phyloP scores from a whole-genome alignment of 805 yeast species.

The Ogataea trehaloabstinens region DNA sequence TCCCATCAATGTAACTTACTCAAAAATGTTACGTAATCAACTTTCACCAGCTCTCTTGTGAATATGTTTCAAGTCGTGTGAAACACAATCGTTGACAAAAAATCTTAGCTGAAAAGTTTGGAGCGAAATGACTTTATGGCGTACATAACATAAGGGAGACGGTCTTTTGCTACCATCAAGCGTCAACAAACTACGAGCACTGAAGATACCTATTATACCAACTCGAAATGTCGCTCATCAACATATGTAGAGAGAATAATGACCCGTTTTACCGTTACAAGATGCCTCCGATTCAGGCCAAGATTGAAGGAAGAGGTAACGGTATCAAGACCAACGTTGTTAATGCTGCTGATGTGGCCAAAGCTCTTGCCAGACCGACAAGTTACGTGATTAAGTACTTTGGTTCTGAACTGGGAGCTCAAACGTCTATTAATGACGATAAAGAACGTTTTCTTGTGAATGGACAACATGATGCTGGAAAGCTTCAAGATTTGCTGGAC shows the following conservation, averaged over 20 bases:
- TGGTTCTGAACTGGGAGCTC: constrained; percentile 97
- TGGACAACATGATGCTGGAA: constrained; percentile 88
- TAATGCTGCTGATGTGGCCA: constrained; percentile 88
- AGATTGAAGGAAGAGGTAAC: constrained; percentile 98
- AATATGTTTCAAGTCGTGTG: too few species aligned
- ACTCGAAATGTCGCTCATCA: constrained; percentile 72
- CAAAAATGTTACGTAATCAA: too few species aligned
- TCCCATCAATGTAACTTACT: too few species aligned
- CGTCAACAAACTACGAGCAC: too few species aligned
- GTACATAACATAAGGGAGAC: too few species aligned
- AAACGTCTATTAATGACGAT: constrained; percentile 75
- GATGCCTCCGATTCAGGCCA: constrained; percentile 97
- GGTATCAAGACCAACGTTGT: constrained; percentile 96
- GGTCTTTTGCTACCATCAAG: too few species aligned
- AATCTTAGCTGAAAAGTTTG: too few species aligned
- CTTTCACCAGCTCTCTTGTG: too few species aligned
- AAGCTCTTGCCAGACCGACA: constrained; percentile 92
- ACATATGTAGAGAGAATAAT: constrained; percentile 93
- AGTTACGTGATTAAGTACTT: constrained; percentile 89
- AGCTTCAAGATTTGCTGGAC: constrained; percentile 90
- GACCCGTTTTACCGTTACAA: constrained; percentile 99
- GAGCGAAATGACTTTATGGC: too few species aligned
- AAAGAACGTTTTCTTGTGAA: constrained; percentile 88
- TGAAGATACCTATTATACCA: too few species aligned
- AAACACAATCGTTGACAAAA: too few species aligned